Percentiles rank a stretch among this genome's conserved stretches.
Evolutionary conservation across 2,329 filamentous ascomycete genomes (phyloP).

Genomic region (Thelonectria blattea): DNA sequence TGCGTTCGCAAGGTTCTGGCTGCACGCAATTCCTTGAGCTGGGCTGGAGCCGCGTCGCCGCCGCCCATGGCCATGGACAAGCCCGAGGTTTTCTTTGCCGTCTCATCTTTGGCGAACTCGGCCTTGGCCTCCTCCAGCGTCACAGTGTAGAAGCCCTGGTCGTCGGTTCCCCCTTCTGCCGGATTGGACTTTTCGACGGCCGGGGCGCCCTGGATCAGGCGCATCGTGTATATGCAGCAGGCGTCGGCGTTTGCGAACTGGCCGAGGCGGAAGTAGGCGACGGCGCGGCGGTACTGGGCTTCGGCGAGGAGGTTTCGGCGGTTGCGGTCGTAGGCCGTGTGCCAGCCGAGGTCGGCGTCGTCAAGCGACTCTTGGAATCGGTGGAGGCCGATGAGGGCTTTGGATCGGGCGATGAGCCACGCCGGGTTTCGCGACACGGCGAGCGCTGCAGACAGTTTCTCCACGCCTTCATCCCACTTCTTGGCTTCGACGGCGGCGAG

Average conservation of each 20-base stretch:
- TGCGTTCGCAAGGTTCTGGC: conserved; percentile 56
- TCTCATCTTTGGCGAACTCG: conserved; percentile 41
- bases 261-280: conserved; percentile 73
- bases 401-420: conserved; percentile 84
- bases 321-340: conserved; percentile 68
- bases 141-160: conserved; percentile 54
- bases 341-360: conserved; percentile 72
- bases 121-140: conserved; percentile 41
- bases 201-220: conserved; percentile 42
- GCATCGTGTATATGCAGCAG: conserved; percentile 66
- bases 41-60: conserved; percentile 1
- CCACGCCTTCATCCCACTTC: conserved; percentile 72
- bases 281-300: conserved; percentile 81
- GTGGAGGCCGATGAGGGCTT: conserved; percentile 72
- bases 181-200: conserved; percentile 44
- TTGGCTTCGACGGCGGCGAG: conserved; percentile 67
- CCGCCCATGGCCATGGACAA: conserved; percentile 6
- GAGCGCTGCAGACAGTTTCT: conserved; percentile 71
- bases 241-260: conserved; percentile 77
- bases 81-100: conserved; percentile 20
- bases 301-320: conserved; percentile 78
- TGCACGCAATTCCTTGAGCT: conserved; percentile 44
- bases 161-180: conserved; percentile 44
- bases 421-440: conserved; percentile 69
- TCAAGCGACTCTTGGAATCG: conserved; percentile 68